Evolutionary conservation across 2,329 filamentous ascomycete genomes (phyloP).

Genomic region (Alternaria metachromatica): DNA sequence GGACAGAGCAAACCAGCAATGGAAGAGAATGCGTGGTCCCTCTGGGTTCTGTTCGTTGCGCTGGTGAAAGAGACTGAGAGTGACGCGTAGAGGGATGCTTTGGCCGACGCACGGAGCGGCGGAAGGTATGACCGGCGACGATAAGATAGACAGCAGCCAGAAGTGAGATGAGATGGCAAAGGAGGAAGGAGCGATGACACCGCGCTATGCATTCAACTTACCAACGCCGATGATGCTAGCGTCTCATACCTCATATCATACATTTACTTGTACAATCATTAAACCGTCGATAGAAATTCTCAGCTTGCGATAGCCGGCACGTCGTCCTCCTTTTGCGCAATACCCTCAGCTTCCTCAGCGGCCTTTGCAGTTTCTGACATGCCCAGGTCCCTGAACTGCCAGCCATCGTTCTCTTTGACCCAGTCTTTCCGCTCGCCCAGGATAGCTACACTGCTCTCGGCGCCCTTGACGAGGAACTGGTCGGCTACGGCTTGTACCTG

Average conservation of each 20-base stretch:
- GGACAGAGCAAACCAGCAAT: slow-evolving; percentile 33
- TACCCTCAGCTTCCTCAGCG: slow-evolving; percentile 26
- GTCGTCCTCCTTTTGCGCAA: slow-evolving; percentile 25
- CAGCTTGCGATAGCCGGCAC: slow-evolving; percentile 17
- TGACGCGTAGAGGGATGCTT: not conserved
- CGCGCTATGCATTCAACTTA: slow-evolving; percentile 22
- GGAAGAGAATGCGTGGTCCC: slow-evolving; percentile 23
- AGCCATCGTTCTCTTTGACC: slow-evolving; percentile 67
- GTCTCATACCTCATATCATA: slow-evolving; percentile 15
- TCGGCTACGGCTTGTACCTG: slow-evolving; percentile 84
- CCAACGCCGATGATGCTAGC: slow-evolving; percentile 20
- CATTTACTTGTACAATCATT: slow-evolving; percentile 19
- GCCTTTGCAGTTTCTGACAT: slow-evolving; percentile 53
- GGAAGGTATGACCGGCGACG: not conserved
- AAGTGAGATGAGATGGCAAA: not conserved
- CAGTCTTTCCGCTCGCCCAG: slow-evolving; percentile 85
- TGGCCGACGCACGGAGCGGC: not conserved
- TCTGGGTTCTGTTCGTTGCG: slow-evolving; percentile 42
- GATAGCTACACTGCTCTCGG: slow-evolving; percentile 72
- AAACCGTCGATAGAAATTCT: not conserved
- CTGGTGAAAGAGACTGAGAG: slow-evolving; percentile 21
- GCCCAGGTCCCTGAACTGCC: slow-evolving; percentile 77
- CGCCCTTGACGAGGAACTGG: slow-evolving; percentile 75
- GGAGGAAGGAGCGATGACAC: slow-evolving; percentile 5
- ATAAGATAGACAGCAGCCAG: not conserved